Evolutionary conservation across 768 basidiomycete genomes (phyloP).

Genomic region (Boletus subparvulus): DNA sequence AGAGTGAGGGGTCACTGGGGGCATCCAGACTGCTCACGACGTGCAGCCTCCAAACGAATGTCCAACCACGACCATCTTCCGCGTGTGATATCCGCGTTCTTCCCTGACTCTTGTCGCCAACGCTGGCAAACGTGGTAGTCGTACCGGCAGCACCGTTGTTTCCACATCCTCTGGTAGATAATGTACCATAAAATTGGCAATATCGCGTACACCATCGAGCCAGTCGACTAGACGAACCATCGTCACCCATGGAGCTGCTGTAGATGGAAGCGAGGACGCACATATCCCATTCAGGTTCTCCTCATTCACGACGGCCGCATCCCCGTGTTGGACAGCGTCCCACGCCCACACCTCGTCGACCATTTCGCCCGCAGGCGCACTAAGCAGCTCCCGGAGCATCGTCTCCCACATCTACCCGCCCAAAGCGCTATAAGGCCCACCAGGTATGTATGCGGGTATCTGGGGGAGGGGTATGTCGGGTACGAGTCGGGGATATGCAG

Average conservation of each 20-base stretch:
- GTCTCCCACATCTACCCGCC: slow-evolving; percentile 77
- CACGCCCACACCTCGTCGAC: slow-evolving; percentile 79
- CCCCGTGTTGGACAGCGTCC: slow-evolving; percentile 85
- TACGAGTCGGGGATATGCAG: slow-evolving; percentile 25
- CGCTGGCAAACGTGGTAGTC: slow-evolving; percentile 49
- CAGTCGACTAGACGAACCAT: slow-evolving; percentile 58
- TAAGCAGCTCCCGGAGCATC: slow-evolving; percentile 52
- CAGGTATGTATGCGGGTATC: slow-evolving; percentile 13
- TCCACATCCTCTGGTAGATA: slow-evolving; percentile 55
- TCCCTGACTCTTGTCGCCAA: slow-evolving; percentile 43
- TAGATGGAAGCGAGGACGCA: slow-evolving; percentile 34
- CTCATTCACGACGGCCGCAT: slow-evolving; percentile 72
- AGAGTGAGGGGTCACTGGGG: too few relatives aligned
- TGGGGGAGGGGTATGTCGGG: slow-evolving; percentile 25
- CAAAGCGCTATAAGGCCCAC: background rate
- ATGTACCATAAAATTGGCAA: slow-evolving; percentile 68
- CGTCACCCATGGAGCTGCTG: background rate
- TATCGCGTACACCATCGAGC: slow-evolving; percentile 74
- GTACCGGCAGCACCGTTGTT: slow-evolving; percentile 44
- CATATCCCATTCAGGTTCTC: slow-evolving; percentile 56
- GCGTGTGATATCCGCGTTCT: slow-evolving; percentile 46
- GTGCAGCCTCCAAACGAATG: slow-evolving; percentile 86
- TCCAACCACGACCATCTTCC: slow-evolving; percentile 68
- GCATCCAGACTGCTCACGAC: slow-evolving; percentile 46
- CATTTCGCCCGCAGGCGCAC: slow-evolving; percentile 37